Evolutionary conservation across 2,329 filamentous ascomycete genomes (phyloP), one percentile per base, ranked within the genome.

Genomic region (Cercospora janseana): DNA sequence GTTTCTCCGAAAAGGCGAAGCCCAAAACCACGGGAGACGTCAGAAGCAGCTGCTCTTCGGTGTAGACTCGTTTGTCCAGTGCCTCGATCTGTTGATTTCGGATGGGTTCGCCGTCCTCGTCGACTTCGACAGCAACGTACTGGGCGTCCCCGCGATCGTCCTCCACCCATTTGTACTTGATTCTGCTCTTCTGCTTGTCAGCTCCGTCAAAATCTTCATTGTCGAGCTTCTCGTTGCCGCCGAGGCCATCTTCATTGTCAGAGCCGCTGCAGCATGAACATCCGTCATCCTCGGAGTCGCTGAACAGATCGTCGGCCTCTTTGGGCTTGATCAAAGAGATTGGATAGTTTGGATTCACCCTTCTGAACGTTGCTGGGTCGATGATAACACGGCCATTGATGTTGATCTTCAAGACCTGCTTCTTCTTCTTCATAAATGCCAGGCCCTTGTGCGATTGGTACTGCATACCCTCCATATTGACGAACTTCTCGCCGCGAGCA

Each of bases 331-430:
- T 83, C 1, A 80, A 77, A 16, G 86, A 88, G 60, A 92, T 81
- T 0, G 80, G 80, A 59, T 95, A 95, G 65, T 95, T 95, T 1
- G 90, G 87, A 59, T 93, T 88, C 67, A 92, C 87, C 26, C 88
- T 81, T 6, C 88, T 82, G 70, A 94, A 90, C 32, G 87, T 87
- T 3, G 82, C 82, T 0, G 88, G 82, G 63, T 95, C 91, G 18
- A 95, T 77, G 89, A 95, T 95, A 56, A 95, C 79, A 23, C 91
- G 83, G 13, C 89, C 87, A 56, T 90, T 88, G 67, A 95, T 85
- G 63, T 89, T 89, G 69, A 94, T 85, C 67, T 89, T 92, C 65
- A 87, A 73, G 10, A 88, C 74, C 51, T 77, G 74, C 61, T 85
- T 85, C 73, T 88, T 88, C 68, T 86, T 85, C 74, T 92, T 94